Evolutionary conservation across 164 flowering plant species (phyloP), one percentile per base, ranked within the genome.

Genomic region (Dillenia suffruticosa): DNA sequence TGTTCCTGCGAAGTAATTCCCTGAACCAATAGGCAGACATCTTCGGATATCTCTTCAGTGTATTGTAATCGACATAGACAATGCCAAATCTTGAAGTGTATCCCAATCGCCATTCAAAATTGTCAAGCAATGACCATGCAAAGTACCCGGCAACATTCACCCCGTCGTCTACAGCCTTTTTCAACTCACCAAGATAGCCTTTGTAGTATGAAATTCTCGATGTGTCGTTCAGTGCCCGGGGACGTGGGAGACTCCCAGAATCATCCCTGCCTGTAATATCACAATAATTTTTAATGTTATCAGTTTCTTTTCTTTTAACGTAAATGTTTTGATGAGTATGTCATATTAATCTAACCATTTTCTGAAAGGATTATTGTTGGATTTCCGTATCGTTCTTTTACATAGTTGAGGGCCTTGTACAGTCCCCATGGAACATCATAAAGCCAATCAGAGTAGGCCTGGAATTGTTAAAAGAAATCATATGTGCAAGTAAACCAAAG

Each of bases 11-110:
- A 48, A 89, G 88, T 12, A 89, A 12, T 32, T 75, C 24, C 72
- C 74, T 70, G 85, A 92, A 88, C 98, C 98, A 89, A n/a, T 76
- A 74, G 46, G 95, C 95, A 7, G 96, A 92, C 91, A 82, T 81
- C 73, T 92, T 92, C 0, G 90, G 97, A 56, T 83, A 78, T 69
- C 96, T 77, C 77, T 71, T n/a, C n/a, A n/a, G n/a, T n/a, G n/a
- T n/a, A n/a, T n/a, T n/a, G n/a, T n/a, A n/a, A n/a, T n/a, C n/a
- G n/a, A n/a, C n/a, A n/a, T n/a, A n/a, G n/a, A n/a, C n/a, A n/a
- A n/a, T n/a, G n/a, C n/a, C n/a, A n/a, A n/a, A n/a, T n/a, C n/a
- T n/a, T n/a, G n/a, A n/a, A n/a, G n/a, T n/a, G n/a, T n/a, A n/a
- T n/a, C n/a, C n/a, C n/a, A n/a, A n/a, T n/a, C n/a, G n/a, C n/a